A percentile compares a stretch with the other conserved stretches of the same genome.
Conservation (phyloP, 768 basidiomycete genomes). For the Trametes gibbosa region DNA sequence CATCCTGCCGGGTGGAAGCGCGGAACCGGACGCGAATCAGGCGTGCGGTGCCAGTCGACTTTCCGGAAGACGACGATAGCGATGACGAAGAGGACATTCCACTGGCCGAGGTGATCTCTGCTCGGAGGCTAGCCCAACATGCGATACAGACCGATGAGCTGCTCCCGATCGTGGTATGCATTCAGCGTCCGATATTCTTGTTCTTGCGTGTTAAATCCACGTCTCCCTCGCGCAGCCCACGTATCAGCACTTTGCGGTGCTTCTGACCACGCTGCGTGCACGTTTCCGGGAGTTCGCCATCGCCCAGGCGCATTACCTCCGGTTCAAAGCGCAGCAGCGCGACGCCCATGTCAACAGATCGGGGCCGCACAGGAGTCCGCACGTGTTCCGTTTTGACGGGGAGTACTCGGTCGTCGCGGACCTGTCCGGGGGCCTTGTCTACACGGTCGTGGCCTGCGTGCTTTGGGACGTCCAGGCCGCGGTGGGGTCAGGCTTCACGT, state of each 20-base stretch:
- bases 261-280: constrained; percentile 16
- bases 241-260: constrained; percentile 21
- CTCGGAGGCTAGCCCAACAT: background rate
- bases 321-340: constrained; percentile 15
- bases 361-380: background rate
- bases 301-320: constrained; percentile 24
- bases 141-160: background rate
- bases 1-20: constrained; percentile 18
- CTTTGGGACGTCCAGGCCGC: constrained; percentile 21
- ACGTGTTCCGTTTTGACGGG: constrained; percentile 45
- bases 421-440: constrained; percentile 32
- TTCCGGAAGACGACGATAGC: background rate
- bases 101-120: background rate
- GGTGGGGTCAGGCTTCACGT: constrained; percentile 37
- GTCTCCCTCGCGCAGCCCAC: constrained; percentile 8
- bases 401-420: constrained; percentile 50
- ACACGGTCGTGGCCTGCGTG: constrained; percentile 24
- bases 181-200: background rate
- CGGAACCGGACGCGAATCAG: background rate
- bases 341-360: background rate
- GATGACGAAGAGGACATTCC: background rate
- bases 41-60: background rate
- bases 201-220: background rate
- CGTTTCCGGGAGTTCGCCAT: constrained; percentile 21
- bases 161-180: constrained; percentile 4